phyloP scores from a whole-genome alignment of 1,284 basidiomycete species.

The Omphalotus olearius region DNA sequence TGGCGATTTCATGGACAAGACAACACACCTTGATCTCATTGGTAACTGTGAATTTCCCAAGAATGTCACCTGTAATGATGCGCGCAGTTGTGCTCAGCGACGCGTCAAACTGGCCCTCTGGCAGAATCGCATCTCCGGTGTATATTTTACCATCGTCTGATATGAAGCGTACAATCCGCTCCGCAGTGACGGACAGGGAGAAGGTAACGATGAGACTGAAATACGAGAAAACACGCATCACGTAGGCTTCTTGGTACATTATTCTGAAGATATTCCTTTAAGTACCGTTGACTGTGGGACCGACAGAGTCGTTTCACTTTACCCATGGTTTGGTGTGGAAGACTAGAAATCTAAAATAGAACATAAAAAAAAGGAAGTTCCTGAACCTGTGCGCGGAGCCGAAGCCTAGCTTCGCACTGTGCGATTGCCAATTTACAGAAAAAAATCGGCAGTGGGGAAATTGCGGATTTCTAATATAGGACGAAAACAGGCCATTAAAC shows the following conservation, averaged over 20 bases:
- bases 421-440: too few relatives aligned
- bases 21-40: constrained; percentile 28
- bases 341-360: not conserved
- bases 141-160: constrained; percentile 34
- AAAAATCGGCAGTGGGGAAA: too few relatives aligned
- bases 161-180: constrained; percentile 39
- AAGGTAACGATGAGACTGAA: constrained; percentile 10
- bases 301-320: too few relatives aligned
- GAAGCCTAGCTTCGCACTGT: too few relatives aligned
- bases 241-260: not conserved
- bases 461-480: too few relatives aligned
- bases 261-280: not conserved
- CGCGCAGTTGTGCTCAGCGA: constrained; percentile 31
- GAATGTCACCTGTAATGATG: constrained; percentile 33
- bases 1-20: not conserved
- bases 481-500: too few relatives aligned
- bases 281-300: not conserved
- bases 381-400: too few relatives aligned
- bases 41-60: constrained; percentile 34
- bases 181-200: constrained; percentile 23
- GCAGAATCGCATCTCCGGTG: constrained; percentile 35
- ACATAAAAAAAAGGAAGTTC: too few relatives aligned
- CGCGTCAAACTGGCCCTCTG: constrained; percentile 27
- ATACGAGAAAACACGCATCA: constrained; percentile 10
- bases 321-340: not conserved